Percentiles rank a stretch among this genome's conserved stretches.
phyloP scores from a whole-genome alignment of 768 basidiomycete genomes.

The Psilocybe azurescens region DNA sequence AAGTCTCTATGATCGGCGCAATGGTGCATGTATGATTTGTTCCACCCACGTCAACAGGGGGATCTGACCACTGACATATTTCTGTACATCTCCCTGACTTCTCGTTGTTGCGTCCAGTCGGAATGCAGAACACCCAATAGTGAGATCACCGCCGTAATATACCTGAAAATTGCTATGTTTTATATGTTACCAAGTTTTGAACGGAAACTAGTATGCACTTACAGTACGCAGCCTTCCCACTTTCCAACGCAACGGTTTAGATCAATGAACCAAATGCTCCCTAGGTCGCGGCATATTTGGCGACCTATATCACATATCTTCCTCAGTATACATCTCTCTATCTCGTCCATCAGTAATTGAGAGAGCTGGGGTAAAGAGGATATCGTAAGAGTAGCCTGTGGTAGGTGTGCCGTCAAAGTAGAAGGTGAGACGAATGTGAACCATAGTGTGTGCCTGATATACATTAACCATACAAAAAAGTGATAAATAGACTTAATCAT shows the following conservation, averaged over 20 bases:
- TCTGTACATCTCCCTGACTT: slow-evolving; percentile 44
- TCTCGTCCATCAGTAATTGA: slow-evolving; percentile 79
- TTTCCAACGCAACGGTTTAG: slow-evolving; percentile 72
- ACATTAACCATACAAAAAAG: slow-evolving; percentile 2
- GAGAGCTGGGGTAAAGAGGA: slow-evolving; percentile 78
- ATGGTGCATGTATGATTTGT: slow-evolving; percentile 40
- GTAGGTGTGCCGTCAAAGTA: slow-evolving; percentile 74
- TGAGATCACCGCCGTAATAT: slow-evolving; percentile 52
- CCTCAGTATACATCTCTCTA: slow-evolving; percentile 70
- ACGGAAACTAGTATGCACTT: slow-evolving; percentile 33
- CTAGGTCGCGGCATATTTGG: slow-evolving; percentile 53
- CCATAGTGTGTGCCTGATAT: slow-evolving; percentile 68
- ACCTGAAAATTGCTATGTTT: slow-evolving; percentile 66
- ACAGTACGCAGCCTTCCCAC: slow-evolving; percentile 84
- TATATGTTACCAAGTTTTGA: not conserved
- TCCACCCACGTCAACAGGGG: slow-evolving; percentile 62
- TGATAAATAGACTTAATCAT: slow-evolving; percentile 11
- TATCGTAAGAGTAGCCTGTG: slow-evolving; percentile 77
- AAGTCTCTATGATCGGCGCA: not conserved
- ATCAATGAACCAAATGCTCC: slow-evolving; percentile 84
- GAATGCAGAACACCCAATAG: slow-evolving; percentile 64
- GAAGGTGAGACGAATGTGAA: slow-evolving; percentile 82
- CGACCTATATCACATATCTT: slow-evolving; percentile 73
- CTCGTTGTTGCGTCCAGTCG: slow-evolving; percentile 48
- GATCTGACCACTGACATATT: slow-evolving; percentile 40